These are phyloP conservation scores for Heliamphora pulchella DNA, from an alignment of 179 eudicot species.

Conservation along the genomic window DNA sequence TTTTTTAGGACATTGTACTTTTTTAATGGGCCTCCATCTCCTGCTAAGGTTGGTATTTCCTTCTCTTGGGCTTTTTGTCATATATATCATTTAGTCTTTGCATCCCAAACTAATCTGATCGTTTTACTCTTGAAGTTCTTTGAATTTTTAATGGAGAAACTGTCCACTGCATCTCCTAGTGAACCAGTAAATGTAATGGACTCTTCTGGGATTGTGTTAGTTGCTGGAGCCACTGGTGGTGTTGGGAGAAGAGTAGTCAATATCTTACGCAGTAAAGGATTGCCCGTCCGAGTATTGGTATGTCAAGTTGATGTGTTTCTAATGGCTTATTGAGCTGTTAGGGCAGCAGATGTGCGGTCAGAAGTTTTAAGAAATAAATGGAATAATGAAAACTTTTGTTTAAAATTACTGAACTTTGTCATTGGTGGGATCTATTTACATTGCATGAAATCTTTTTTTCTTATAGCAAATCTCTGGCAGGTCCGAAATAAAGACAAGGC, in stretches of 20 bases:
- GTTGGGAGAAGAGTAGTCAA: constrained; percentile 97
- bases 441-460: neutral
- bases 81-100: neutral
- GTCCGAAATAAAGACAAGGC: constrained; percentile 95
- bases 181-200: constrained; percentile 63
- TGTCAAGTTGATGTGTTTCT: neutral
- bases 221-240: constrained; percentile 96
- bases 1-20: constrained; percentile 78
- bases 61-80: neutral
- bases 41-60: constrained; percentile 51
- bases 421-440: neutral
- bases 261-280: constrained; percentile 58
- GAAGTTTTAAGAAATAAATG: neutral
- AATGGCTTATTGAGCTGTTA: neutral
- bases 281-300: constrained; percentile 80
- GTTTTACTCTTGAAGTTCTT: constrained; percentile 43
- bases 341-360: neutral
- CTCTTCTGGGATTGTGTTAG: constrained; percentile 65
- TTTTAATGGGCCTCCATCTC: constrained; percentile 88
- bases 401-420: neutral
- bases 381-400: neutral
- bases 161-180: constrained; percentile 54
- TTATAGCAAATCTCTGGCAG: constrained; percentile 32
- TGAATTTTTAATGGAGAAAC: constrained; percentile 58
- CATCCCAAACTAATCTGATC: constrained; percentile 18